Evolutionary conservation across 768 basidiomycete species (phyloP), one percentile per base, ranked within the genome.

Genomic region (Phylloporus rhodoxanthus): DNA sequence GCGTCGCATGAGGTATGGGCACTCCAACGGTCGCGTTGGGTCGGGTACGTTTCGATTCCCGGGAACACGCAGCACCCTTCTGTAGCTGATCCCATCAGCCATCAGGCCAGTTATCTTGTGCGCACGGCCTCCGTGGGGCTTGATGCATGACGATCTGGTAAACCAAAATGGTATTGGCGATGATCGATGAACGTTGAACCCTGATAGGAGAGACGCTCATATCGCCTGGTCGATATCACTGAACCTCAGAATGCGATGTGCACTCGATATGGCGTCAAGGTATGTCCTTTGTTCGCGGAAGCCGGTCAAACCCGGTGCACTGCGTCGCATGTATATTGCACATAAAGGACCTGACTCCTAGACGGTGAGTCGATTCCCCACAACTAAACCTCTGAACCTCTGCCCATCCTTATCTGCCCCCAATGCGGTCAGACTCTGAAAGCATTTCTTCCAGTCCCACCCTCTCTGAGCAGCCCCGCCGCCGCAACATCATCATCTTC

Each of bases 401-500:
- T 23, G 20, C 28, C 17, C 28, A 17, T n/a, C 1, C 11, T 40
- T 42, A 32, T 41, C 41, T 19, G 21, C 34, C 28, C 25, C n/a
- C 52, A 26, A 64, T 52, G 53, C 49, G 30, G 38, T 21, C 53
- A 43, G 46, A 36, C 3, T n/a, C 34, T 9, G 34, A 50, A 19
- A 53, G 53, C 47, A 10, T 13, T 8, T 56, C 48, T 53, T 53
- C 62, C 14, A 53, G 53, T 26, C 52, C 53, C 48, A 53, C 43
- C 38, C 5, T 28, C 39, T 46, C 47, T 28, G 50, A 59, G 4
- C 20, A 17, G 5, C 40, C 44, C 34, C 40, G n/a, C 20, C 62
- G 47, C 30, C 62, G 62, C 11, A 64, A 64, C 33, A 33, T 66
- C 41, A 47, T 65, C 32, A 65, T 65, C 29, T 49, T 65, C 10